A percentile compares a stretch with the other conserved stretches of the same genome.
Conservation (phyloP, 2,329 filamentous ascomycete genomes). For the Ophiostoma tasmaniense region DNA sequence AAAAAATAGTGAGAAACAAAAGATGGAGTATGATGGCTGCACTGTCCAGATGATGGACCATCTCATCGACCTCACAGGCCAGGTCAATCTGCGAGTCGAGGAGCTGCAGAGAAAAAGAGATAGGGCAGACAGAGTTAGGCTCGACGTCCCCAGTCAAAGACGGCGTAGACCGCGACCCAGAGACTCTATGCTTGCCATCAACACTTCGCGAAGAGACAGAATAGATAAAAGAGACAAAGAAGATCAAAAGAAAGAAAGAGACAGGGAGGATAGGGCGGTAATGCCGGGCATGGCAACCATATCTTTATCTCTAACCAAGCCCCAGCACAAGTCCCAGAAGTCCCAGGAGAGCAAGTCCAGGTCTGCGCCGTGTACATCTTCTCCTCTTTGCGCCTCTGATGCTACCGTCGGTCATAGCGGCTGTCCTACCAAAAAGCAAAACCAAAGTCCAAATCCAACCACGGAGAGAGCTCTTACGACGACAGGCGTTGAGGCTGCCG, state of each 20-base stretch:
- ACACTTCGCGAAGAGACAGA: neutral
- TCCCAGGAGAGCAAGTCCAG: neutral
- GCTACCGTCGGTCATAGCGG: neutral
- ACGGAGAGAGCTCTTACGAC: neutral
- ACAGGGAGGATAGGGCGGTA: neutral
- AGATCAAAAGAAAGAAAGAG: neutral
- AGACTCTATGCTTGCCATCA: neutral
- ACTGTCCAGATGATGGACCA: conserved; percentile 12
- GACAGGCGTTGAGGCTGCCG: conserved; percentile 6
- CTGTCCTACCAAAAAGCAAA: too few species aligned
- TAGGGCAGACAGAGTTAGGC: neutral
- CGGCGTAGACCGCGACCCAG: neutral
- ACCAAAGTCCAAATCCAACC: neutral
- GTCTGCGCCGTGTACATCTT: neutral
- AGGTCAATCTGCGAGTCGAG: neutral
- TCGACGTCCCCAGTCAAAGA: neutral
- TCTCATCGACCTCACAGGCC: conserved; percentile 1
- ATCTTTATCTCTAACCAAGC: neutral
- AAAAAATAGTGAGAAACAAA: neutral
- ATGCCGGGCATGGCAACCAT: neutral
- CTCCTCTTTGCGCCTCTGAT: neutral
- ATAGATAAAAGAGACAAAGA: neutral
- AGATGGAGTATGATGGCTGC: neutral
- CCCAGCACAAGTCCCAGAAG: too few species aligned
- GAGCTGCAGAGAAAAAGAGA: neutral